Base-by-base conservation (phyloP, 306 rosid genomes). In the Benincasa hispida region DNA sequence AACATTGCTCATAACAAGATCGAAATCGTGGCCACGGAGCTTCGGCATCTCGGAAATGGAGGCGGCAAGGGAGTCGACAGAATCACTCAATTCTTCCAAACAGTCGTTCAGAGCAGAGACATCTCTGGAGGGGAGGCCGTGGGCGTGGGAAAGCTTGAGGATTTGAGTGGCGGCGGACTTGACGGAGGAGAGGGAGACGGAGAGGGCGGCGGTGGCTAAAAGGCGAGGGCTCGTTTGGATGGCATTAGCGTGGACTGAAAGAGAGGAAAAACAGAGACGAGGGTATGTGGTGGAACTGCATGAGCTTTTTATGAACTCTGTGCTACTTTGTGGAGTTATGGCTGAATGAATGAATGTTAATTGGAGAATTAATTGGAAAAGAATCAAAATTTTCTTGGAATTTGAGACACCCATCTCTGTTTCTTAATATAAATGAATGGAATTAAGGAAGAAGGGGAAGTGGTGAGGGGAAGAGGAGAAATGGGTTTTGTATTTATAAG, bases 281-380 rank as follows among this genome's bases (percentile, higher is more conserved):
- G 87, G 94, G 80, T 93, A 93, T 2, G 82, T 81, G 34, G 98
- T 91, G 75, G 82, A 81, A 2, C 81, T 79, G 32, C 98, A 93
- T 8, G 94, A 91, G n/a, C 61, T 79, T 85, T 78, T 91, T 0
- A 93, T 86, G 89, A 91, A 93, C 25, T 81, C 72, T 0, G 82
- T 82, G 84, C 66, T 84, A 24, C 19, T 22, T 22, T 39, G 51
- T 12, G 54, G 74, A 41, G 66, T 72, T 21, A 70, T 70, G 76
- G 76, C 56, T 70, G 58, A 50, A 70, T 70, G 41, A 6, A 2
- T 8, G 0, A 7, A 2, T n/a, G 50, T 22, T 41, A 68, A 68
- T 25, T 50, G 54, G 55, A 70, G 50, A 28, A 47, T 14, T 24
- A 48, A 2, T 7, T 47, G 0, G 0, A 70, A 0, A 47, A 70